Percentiles rank a stretch among this genome's conserved stretches.
These are phyloP conservation scores for Cicer yamashitae DNA, from an alignment of 306 rosid species.

Conservation along the genomic window DNA sequence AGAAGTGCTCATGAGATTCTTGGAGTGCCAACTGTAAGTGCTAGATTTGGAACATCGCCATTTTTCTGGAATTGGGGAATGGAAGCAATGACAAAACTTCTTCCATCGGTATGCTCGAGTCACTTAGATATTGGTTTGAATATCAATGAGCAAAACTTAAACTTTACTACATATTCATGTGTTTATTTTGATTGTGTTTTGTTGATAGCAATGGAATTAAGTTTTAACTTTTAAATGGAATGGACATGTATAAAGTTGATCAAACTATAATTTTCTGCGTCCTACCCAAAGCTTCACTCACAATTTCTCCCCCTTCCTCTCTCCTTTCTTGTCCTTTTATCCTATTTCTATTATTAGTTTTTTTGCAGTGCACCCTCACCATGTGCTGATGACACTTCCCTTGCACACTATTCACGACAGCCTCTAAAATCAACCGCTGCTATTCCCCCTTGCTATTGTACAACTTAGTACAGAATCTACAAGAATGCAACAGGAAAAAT, in stretches of 20 bases:
- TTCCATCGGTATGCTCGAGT: slow-evolving; percentile 64
- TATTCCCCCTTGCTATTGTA: background rate
- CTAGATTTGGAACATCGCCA: slow-evolving; percentile 95
- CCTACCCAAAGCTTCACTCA: background rate
- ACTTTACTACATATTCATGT: background rate
- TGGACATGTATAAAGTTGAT: background rate
- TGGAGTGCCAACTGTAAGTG: slow-evolving; percentile 91
- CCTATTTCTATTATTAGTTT: slow-evolving; percentile 10
- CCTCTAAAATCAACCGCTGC: slow-evolving; percentile 1
- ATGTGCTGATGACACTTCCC: slow-evolving; percentile 12
- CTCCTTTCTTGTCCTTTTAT: slow-evolving; percentile 14
- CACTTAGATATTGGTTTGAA: slow-evolving; percentile 17
- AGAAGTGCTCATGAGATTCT: slow-evolving; percentile 82
- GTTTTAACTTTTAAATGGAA: background rate
- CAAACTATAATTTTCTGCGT: background rate
- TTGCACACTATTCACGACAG: background rate
- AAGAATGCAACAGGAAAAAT: background rate
- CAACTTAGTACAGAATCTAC: slow-evolving; percentile 7
- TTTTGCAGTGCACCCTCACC: slow-evolving; percentile 7
- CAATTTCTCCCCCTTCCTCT: background rate
- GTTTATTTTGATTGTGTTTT: background rate
- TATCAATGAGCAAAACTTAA: background rate
- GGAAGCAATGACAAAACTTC: slow-evolving; percentile 76
- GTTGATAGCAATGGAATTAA: background rate
- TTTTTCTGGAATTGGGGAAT: slow-evolving; percentile 99